Conservation (phyloP, 495 filamentous ascomycete genomes). For the Neurospora tetrasperma region DNA sequence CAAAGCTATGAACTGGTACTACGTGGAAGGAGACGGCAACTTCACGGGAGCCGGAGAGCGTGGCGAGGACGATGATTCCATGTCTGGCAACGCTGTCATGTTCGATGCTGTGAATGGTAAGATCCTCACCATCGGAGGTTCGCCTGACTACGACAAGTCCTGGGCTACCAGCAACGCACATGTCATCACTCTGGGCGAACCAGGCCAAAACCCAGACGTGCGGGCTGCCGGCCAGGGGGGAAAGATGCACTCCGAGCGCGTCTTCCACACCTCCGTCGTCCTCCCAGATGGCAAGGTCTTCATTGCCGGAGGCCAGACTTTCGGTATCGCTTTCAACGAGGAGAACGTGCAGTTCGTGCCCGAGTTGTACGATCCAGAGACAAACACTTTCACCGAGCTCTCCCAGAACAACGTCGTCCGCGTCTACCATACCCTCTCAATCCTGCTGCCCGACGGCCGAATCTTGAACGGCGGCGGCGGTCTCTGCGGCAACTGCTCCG, state of each 20-base stretch:
- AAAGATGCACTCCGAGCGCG: background rate
- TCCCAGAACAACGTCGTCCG: conserved; percentile 34
- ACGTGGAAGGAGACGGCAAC: conserved; percentile 30
- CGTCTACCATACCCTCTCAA: conserved; percentile 46
- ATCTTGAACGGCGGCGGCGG: conserved; percentile 47
- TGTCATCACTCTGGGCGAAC: background rate
- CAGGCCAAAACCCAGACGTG: background rate
- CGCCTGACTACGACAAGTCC: background rate
- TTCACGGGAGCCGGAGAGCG: conserved; percentile 25
- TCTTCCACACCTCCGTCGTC: conserved; percentile 34
- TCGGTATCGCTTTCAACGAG: conserved; percentile 41
- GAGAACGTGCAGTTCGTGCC: conserved; percentile 31
- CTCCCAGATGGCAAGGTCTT: conserved; percentile 49
- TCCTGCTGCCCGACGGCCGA: conserved; percentile 47
- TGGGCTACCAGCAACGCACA: background rate
- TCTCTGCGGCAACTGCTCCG: conserved; percentile 38
- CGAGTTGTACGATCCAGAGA: conserved; percentile 41
- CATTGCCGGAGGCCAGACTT: conserved; percentile 43
- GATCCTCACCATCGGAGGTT: conserved; percentile 54
- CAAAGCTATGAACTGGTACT: conserved; percentile 49
- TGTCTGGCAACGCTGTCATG: conserved; percentile 17
- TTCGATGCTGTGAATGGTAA: conserved; percentile 42
- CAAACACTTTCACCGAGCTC: conserved; percentile 29
- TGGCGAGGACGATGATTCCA: conserved; percentile 38
- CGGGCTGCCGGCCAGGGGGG: background rate